These are phyloP conservation scores for Rhododendron williamsianum DNA, from an alignment of 148 eudicot species.

Conservation along the genomic window DNA sequence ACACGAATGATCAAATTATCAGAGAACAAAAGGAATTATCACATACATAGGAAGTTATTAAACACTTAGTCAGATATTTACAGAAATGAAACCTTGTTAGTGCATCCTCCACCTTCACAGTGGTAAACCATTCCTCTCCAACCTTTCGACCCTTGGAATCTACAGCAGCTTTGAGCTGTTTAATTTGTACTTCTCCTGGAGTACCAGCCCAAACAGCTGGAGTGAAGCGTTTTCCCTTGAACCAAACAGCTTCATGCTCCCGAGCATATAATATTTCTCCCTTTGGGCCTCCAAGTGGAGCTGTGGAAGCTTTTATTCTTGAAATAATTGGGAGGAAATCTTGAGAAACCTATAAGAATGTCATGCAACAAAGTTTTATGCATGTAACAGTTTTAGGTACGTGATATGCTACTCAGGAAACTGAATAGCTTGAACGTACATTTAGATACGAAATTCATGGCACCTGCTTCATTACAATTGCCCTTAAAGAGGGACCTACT, in stretches of 20 bases:
- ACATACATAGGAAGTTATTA: not conserved
- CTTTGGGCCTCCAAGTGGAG: conserved; percentile 79
- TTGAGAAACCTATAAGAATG: conserved; percentile 55
- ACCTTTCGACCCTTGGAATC: conserved; percentile 93
- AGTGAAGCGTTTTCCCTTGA: conserved; percentile 81
- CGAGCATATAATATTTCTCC: conserved; percentile 91
- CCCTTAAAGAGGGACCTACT: not conserved
- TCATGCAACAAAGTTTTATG: not conserved
- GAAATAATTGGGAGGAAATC: conserved; percentile 84
- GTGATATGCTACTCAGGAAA: not conserved
- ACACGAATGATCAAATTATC: conserved; percentile 3
- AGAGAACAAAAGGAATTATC: not conserved
- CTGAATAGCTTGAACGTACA: not conserved
- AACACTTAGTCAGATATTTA: not conserved
- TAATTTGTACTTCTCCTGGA: conserved; percentile 87
- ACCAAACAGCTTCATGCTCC: conserved; percentile 97
- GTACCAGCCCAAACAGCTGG: conserved; percentile 90
- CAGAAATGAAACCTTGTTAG: conserved; percentile 49
- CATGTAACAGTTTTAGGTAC: not conserved
- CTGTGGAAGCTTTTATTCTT: conserved; percentile 73
- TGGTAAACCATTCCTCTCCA: conserved; percentile 97
- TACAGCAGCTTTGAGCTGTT: conserved; percentile 68
- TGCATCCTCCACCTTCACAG: conserved; percentile 84
- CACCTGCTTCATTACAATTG: not conserved
- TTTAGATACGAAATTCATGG: not conserved